A percentile compares a stretch with the other conserved stretches of the same genome.
These are phyloP conservation scores for Candida ovalis DNA, from an alignment of 805 yeast genomes.

Conservation along the genomic window DNA sequence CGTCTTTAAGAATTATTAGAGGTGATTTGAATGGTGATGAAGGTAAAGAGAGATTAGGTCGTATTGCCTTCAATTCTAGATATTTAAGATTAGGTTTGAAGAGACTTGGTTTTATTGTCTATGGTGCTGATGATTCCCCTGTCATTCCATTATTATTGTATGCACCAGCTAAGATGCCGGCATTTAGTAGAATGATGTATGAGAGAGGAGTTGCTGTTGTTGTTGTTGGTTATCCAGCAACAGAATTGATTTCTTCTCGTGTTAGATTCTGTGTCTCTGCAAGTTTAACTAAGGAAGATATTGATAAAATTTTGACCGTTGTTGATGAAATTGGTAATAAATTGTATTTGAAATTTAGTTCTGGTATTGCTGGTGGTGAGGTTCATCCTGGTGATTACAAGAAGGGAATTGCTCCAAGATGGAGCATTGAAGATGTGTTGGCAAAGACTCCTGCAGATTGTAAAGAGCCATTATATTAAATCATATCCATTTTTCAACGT, in stretches of 20 bases:
- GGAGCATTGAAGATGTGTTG: conserved; percentile 75
- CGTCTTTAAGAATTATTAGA: conserved; percentile 72
- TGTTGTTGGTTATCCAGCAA: conserved; percentile 96
- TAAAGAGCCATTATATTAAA: conserved; percentile 24
- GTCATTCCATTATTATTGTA: conserved; percentile 86
- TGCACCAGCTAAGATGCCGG: conserved; percentile 93
- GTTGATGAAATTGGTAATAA: conserved; percentile 76
- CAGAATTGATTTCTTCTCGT: conserved; percentile 85
- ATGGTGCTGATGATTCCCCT: conserved; percentile 95
- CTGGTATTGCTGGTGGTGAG: conserved; percentile 68
- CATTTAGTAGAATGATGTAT: conserved; percentile 78
- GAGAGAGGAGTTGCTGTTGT: conserved; percentile 86
- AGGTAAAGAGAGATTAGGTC: conserved; percentile 83
- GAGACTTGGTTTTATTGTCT: conserved; percentile 88
- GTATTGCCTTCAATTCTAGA: conserved; percentile 94
- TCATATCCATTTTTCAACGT: not conserved
- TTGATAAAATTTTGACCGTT: conserved; percentile 71
- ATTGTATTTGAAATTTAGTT: conserved; percentile 68
- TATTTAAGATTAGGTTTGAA: conserved; percentile 87
- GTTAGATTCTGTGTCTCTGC: conserved; percentile 91
- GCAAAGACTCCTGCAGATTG: conserved; percentile 68
- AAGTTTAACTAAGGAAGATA: conserved; percentile 88
- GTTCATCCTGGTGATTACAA: conserved; percentile 50
- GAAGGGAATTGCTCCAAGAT: conserved; percentile 59
- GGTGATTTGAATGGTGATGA: conserved; percentile 90